These are phyloP conservation scores for Fusarium multiceps DNA, from an alignment of 2,329 filamentous ascomycete genomes.

Conservation along the genomic window DNA sequence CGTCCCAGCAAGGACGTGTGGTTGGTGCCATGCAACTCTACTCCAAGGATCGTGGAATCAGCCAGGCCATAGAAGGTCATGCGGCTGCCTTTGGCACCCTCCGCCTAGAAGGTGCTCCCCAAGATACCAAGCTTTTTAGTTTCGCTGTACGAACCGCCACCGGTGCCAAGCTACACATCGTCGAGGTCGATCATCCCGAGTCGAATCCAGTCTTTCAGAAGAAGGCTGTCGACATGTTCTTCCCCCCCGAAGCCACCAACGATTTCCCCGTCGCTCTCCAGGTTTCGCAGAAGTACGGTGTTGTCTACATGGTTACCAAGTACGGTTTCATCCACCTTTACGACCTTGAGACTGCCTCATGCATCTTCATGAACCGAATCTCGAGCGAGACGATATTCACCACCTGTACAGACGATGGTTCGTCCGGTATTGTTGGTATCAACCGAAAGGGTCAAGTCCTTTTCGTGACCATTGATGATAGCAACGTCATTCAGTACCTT, in stretches of 20 bases:
- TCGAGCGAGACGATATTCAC: slow-evolving; percentile 99
- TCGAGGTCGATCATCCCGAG: slow-evolving; percentile 94
- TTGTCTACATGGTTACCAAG: slow-evolving; percentile 97
- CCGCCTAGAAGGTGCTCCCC: slow-evolving; percentile 85
- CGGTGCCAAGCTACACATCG: slow-evolving; percentile 95
- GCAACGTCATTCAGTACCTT: slow-evolving; percentile 90
- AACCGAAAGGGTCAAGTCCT: slow-evolving; percentile 98
- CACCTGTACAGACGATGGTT: slow-evolving; percentile 84
- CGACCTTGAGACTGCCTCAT: slow-evolving; percentile 93
- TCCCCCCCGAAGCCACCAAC: slow-evolving; percentile 93
- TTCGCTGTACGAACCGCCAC: slow-evolving; percentile 92
- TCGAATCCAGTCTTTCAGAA: slow-evolving; percentile 91
- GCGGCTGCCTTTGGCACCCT: slow-evolving; percentile 94
- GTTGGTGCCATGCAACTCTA: slow-evolving; percentile 98
- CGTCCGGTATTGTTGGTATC: slow-evolving; percentile 89
- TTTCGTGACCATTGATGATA: slow-evolving; percentile 92
- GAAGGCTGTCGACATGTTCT: slow-evolving; percentile 97
- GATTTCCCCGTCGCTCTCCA: slow-evolving; percentile 99
- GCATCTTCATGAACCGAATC: slow-evolving; percentile 99
- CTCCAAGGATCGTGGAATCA: slow-evolving; percentile 94
- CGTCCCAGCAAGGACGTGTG: slow-evolving; percentile 90
- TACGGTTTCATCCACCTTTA: slow-evolving; percentile 99
- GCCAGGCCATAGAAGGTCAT: slow-evolving; percentile 97
- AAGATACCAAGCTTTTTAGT: slow-evolving; percentile 95
- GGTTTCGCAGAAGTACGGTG: slow-evolving; percentile 94